Conservation (phyloP, 2,329 filamentous ascomycete species). For the Epichloe aotearoae region DNA sequence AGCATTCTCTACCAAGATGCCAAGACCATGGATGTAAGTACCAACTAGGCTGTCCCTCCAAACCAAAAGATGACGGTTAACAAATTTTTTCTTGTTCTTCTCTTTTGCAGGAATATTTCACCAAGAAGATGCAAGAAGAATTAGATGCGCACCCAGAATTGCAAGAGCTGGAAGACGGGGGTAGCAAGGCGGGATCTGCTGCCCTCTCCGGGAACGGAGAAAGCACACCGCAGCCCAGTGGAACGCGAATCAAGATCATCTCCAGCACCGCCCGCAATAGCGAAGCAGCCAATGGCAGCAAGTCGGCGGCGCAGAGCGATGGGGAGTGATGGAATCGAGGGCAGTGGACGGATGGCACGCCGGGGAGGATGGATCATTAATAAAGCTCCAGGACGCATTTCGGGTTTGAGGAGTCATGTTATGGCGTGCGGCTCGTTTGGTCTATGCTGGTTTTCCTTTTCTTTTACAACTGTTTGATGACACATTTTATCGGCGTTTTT, state of each 20-base stretch:
- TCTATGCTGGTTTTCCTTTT: background rate
- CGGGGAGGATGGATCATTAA: background rate
- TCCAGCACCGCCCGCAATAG: slow-evolving; percentile 21
- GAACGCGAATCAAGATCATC: slow-evolving; percentile 59
- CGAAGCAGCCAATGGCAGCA: slow-evolving; percentile 24
- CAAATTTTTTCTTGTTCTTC: background rate
- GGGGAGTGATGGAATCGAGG: slow-evolving; percentile 28
- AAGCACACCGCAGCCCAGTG: slow-evolving; percentile 52
- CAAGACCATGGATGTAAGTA: slow-evolving; percentile 74
- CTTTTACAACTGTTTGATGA: slow-evolving; percentile 8
- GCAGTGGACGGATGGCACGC: background rate
- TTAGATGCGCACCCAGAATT: slow-evolving; percentile 41
- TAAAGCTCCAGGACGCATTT: background rate
- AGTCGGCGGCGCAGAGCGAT: slow-evolving; percentile 35
- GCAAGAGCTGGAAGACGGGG: slow-evolving; percentile 38
- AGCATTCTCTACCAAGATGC: slow-evolving; percentile 88
- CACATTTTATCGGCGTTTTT: slow-evolving; percentile 14
- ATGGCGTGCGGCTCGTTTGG: too few species aligned
- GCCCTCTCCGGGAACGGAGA: slow-evolving; percentile 37
- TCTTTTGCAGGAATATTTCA: slow-evolving; percentile 40
- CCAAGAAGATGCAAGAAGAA: slow-evolving; percentile 38
- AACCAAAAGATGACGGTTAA: background rate
- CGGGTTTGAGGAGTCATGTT: background rate
- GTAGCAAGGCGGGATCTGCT: slow-evolving; percentile 20
- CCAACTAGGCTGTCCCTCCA: background rate